Evolutionary conservation across 202 grass and related monocot species (phyloP), one percentile per base, ranked within the genome.

Genomic region (Dendrocalamus latiflorus): DNA sequence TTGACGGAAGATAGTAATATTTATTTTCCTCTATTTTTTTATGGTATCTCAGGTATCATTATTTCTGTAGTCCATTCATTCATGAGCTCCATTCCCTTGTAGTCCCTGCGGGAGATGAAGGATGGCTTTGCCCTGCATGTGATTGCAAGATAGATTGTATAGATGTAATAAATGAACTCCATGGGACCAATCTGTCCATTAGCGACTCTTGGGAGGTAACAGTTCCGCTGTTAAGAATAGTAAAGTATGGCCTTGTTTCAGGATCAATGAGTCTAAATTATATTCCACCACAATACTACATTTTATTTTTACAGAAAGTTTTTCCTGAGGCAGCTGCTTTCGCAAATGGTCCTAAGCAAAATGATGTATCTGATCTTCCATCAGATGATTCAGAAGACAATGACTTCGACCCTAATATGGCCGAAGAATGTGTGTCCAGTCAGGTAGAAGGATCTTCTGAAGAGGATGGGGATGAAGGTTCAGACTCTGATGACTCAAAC

Each of bases 131-230:
- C 54, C 93, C 97, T 55, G 91, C 91, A 67, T 99, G 97, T 49
- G 87, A 93, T 90, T 98, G 90, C 89, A 98, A 98, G 85, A 81
- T 93, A 71, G 86, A 98, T 69, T 98, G 92, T 81, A 89, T 94
- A 55, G 90, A 93, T 53, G 66, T 94, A 60, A 84, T 95, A 82
- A 95, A 95, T 75, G 87, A 98, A 78, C 91, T 75, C 51, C 88
- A 98, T 71, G 95, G 86, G 66, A 90, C 70, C 21, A 69, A 93
- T 84, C 82, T 95, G 55, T 86, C 84, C 45, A 89, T 95, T 20
- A 50, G 68, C 7, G 90, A 98, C 79, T 82, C 92, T 38, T 98
- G 90, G 90, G 90, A 98, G 92, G 95, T 98, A 90, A 90, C 13
- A 42, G n/a, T 44, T 79, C 56, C 9, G 5, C 45, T 63, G 38